phyloP scores from a whole-genome alignment of 106 monocot species.

The Acanthochlamys bracteata region DNA sequence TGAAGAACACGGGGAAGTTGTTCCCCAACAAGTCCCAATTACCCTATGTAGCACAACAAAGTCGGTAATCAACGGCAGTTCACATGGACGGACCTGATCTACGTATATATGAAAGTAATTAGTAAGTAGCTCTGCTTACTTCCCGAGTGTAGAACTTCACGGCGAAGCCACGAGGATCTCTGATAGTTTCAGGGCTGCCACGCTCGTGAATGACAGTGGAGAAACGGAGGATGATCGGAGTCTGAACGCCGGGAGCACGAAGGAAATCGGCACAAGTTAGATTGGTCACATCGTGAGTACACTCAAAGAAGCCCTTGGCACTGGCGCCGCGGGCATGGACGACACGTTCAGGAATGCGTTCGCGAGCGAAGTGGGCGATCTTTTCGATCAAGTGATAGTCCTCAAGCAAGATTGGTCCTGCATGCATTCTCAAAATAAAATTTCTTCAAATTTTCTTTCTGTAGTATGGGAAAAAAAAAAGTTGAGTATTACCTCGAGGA shows the following conservation, averaged over 20 bases:
- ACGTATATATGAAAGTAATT: no score
- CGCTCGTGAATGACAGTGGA: constrained; percentile 81
- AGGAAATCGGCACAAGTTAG: constrained; percentile 78
- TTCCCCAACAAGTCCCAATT: constrained; percentile 85
- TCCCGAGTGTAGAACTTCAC: constrained; percentile 46
- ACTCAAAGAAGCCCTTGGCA: constrained; percentile 77
- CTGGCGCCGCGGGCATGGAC: constrained; percentile 66
- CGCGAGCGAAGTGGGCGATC: constrained; percentile 60
- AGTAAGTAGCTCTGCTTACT: neutral
- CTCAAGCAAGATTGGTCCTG: constrained; percentile 61
- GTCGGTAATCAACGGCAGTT: no score
- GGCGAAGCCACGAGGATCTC: constrained; percentile 74
- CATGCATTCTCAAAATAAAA: neutral
- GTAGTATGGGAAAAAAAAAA: no score
- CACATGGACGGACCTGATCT: no score
- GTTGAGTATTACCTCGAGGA: constrained; percentile 41
- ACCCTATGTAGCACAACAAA: constrained; percentile 20
- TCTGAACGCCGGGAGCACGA: constrained; percentile 57
- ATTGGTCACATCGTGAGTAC: constrained; percentile 59
- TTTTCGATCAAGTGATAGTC: constrained; percentile 76
- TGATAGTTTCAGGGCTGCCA: constrained; percentile 68
- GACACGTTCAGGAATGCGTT: constrained; percentile 68
- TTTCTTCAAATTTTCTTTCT: neutral
- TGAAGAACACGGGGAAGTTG: constrained; percentile 92
- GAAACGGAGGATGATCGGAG: constrained; percentile 67